These are phyloP conservation scores for Malassezia arunalokei DNA, from an alignment of 1,284 basidiomycete genomes.

Conservation along the genomic window DNA sequence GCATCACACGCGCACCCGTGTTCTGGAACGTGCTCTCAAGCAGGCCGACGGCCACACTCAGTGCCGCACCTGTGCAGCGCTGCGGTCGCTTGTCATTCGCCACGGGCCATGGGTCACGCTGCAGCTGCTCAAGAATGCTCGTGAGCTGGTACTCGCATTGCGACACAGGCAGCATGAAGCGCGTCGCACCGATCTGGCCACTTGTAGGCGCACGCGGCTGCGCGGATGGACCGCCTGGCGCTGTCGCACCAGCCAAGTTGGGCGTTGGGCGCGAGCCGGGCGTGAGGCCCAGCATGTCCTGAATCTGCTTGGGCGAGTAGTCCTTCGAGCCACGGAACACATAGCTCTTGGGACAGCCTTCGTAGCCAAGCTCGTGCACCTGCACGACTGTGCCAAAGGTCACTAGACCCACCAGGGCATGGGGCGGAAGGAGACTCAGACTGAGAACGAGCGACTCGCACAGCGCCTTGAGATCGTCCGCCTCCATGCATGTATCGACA, in stretches of 20 bases:
- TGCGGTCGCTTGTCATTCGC: slow-evolving; percentile 88
- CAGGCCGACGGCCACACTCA: slow-evolving; percentile 87
- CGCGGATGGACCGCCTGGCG: slow-evolving; percentile 47
- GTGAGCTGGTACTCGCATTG: slow-evolving; percentile 96
- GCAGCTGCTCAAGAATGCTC: slow-evolving; percentile 74
- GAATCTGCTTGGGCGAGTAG: slow-evolving; percentile 89
- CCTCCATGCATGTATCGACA: slow-evolving; percentile 91
- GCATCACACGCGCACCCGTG: slow-evolving; percentile 89
- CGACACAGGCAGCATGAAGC: slow-evolving; percentile 83
- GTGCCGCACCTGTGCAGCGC: slow-evolving; percentile 85
- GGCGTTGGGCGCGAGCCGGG: slow-evolving; percentile 49
- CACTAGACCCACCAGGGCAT: slow-evolving; percentile 85
- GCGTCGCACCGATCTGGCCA: slow-evolving; percentile 63
- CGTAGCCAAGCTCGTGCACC: slow-evolving; percentile 96
- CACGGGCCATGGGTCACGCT: slow-evolving; percentile 93
- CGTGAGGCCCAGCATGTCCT: slow-evolving; percentile 88
- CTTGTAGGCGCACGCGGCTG: slow-evolving; percentile 54
- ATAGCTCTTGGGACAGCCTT: slow-evolving; percentile 91
- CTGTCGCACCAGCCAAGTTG: slow-evolving; percentile 48
- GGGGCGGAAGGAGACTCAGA: slow-evolving; percentile 79
- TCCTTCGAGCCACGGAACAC: slow-evolving; percentile 99
- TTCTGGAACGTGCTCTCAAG: slow-evolving; percentile 92
- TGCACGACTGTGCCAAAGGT: slow-evolving; percentile 97
- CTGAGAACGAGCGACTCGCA: slow-evolving; percentile 85
- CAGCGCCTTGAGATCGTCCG: slow-evolving; percentile 87